Evolutionary conservation across 192 early-diverging fungal species (phyloP).

Genomic region (Entophlyctis helioformis): DNA sequence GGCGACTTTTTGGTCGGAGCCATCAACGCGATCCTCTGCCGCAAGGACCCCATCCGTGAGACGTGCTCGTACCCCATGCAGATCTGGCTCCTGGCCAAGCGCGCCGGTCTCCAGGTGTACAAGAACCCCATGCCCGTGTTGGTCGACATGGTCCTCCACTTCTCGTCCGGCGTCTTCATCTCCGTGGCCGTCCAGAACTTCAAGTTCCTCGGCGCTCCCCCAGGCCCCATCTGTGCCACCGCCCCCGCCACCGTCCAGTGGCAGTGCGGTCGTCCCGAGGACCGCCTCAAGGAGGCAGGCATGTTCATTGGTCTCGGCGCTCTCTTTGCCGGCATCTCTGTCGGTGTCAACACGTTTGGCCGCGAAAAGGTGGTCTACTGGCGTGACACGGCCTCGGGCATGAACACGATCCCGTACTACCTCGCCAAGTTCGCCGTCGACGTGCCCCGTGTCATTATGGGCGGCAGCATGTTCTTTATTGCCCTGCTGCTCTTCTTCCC

Average conservation of each 20-base stretch:
- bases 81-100: conserved; percentile 2
- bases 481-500: conserved; percentile 49
- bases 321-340: conserved; percentile 47
- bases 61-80: neutral
- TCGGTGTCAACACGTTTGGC: conserved; percentile 48
- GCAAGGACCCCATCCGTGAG: conserved; percentile 24
- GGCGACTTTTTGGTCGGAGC: neutral
- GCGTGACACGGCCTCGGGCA: conserved; percentile 46
- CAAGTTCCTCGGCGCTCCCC: conserved; percentile 38
- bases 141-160: conserved; percentile 40
- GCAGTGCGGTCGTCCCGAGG: conserved; percentile 5
- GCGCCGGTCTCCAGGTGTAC: conserved; percentile 38
- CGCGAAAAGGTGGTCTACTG: conserved; percentile 52
- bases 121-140: conserved; percentile 26
- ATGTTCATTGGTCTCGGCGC: conserved; percentile 45
- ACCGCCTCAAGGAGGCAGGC: conserved; percentile 27
- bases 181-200: conserved; percentile 21
- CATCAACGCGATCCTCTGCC: neutral
- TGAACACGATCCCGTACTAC: conserved; percentile 47
- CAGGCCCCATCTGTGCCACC: conserved; percentile 26
- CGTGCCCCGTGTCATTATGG: conserved; percentile 45
- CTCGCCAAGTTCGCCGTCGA: conserved; percentile 49
- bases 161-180: conserved; percentile 37
- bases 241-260: conserved; percentile 16
- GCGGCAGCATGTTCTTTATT: conserved; percentile 38